Base-by-base conservation (phyloP, 257 asterid genomes). In the Eustoma russellianum region DNA sequence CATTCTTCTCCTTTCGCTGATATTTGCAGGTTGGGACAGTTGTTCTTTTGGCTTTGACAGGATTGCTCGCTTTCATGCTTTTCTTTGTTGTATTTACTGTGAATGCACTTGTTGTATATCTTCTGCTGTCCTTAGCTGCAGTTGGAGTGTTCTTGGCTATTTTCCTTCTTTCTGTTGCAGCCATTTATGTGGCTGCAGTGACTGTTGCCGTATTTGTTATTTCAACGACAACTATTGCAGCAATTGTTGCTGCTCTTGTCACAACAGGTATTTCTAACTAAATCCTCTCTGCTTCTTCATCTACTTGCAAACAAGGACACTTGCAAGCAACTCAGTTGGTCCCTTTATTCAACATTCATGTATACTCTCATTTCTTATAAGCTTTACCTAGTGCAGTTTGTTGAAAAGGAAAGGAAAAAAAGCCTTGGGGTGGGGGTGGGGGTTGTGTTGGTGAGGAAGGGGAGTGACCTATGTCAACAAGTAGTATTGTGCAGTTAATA, bases 121-220 rank as follows among this genome's bases (percentile, higher is more conserved):
- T 88, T 63, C 83, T 85, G 5, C 51, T 78, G 74, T 78, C 95
- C 41, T 60, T 88, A 73, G 97, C 89, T 5, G 94, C 86, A 30
- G 91, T 85, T 5, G 97, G 97, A 51, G 95, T 94, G 55, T 85
- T 88, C 79, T 63, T 88, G 80, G 94, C 88, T 66, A 59, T 88
- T 41, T 88, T 88, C 88, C 82, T 88, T 61, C 48, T 83, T 56
- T 82, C 66, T 55, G 61, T 80, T 65, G 79, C 85, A 2, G 83
- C 88, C 60, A 78, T 85, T 60, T 85, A 88, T 54, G 59, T 88
- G 35, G 77, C 82, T 44, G 94, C 89, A 30, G 66, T 88, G 40
- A 58, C 77, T 0, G 56, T 75, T 19, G 86, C 95, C 50, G 76
- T 63, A 11, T 70, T 78, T 61, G 85, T 62, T 61, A 80, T 88